These are phyloP conservation scores for Monilinia polystroma DNA, from an alignment of 2,329 filamentous ascomycete species.

Conservation along the genomic window DNA sequence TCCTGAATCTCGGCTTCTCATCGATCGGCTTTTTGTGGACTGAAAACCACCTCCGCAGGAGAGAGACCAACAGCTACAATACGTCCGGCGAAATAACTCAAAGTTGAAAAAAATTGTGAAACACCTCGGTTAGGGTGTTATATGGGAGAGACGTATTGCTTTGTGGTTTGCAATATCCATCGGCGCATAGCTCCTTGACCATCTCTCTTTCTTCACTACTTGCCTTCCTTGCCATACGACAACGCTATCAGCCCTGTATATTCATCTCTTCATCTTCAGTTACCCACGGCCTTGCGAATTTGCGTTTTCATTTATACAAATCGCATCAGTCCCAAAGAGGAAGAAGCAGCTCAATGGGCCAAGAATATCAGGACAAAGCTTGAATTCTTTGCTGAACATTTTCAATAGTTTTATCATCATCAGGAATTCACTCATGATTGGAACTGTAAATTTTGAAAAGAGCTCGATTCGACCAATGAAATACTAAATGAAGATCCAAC, in stretches of 20 bases:
- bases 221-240: slow-evolving; percentile 15
- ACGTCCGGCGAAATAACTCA: no score
- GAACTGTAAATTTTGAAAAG: background rate
- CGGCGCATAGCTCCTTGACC: slow-evolving; percentile 10
- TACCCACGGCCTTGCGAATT: slow-evolving; percentile 6
- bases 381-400: slow-evolving; percentile 1
- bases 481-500: background rate
- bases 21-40: no score
- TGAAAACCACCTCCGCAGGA: no score
- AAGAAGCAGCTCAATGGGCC: background rate
- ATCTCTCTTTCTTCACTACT: background rate
- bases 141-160: slow-evolving; percentile 11
- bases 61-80: no score
- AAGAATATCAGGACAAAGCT: background rate
- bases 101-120: no score
- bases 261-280: slow-evolving; percentile 15
- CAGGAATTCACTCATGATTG: background rate
- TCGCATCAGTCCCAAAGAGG: slow-evolving; percentile 22
- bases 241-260: slow-evolving; percentile 15
- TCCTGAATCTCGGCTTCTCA: no score
- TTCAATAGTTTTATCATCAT: background rate
- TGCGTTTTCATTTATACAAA: slow-evolving; percentile 23
- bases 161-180: slow-evolving; percentile 27
- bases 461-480: background rate
- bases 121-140: no score